phyloP scores from a whole-genome alignment of 2,329 filamentous ascomycete species.

The Aspergillus quadrilineatus region DNA sequence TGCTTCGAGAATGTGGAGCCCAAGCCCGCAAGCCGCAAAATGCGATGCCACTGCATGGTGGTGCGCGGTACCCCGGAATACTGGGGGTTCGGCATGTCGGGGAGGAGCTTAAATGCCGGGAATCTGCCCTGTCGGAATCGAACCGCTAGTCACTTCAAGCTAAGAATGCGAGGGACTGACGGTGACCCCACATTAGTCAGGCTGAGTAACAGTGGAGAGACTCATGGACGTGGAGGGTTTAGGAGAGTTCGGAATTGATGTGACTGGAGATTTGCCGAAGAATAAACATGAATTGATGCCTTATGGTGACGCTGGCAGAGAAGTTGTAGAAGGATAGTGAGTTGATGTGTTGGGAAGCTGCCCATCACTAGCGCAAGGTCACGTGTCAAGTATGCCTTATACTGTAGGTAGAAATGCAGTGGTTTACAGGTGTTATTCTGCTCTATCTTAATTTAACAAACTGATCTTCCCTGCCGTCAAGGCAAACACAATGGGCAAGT shows the following conservation, averaged over 20 bases:
- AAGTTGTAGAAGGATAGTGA: background rate
- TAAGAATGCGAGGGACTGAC: background rate
- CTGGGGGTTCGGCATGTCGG: conserved; percentile 26
- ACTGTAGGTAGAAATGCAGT: background rate
- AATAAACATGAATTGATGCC: background rate
- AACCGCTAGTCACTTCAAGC: no score
- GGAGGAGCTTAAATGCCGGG: conserved; percentile 23
- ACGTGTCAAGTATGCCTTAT: background rate
- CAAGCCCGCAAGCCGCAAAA: no score
- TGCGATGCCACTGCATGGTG: background rate
- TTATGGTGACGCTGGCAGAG: background rate
- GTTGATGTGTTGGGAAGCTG: background rate
- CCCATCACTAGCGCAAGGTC: background rate
- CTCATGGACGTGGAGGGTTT: conserved; percentile 5
- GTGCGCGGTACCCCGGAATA: conserved; percentile 1
- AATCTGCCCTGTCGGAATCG: no score
- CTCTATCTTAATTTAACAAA: conserved; percentile 36
- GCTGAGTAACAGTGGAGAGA: conserved; percentile 29
- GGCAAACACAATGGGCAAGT: conserved; percentile 32
- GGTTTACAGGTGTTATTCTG: no score
- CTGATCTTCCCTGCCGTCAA: conserved; percentile 45
- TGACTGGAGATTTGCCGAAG: conserved; percentile 9
- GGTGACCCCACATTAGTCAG: conserved; percentile 35
- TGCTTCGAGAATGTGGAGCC: background rate
- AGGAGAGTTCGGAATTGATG: background rate